Evolutionary conservation across 169 alveolate species (phyloP), one percentile per base, ranked within the genome.

Genomic region (Plasmodium gaboni): DNA sequence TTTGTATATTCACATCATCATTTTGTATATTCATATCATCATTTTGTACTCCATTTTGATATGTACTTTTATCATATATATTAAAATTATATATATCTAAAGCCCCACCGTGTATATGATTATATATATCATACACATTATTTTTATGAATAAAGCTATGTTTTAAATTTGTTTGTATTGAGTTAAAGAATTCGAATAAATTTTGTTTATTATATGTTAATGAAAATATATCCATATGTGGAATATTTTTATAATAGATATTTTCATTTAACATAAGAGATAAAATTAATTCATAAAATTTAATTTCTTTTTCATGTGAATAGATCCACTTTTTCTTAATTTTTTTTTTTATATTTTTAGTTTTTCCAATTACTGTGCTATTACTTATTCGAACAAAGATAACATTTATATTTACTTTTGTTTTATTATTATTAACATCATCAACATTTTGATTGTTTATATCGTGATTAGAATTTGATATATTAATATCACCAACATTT

Each of bases 251-350:
- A 59, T 94, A 94, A 72, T 88, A 73, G 7, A 92, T 73, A 13
- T 89, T 92, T 65, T 87, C 89, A 57, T 92, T 89, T 19, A 94
- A 24, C 67, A 94, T 91, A 53, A 94, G 93, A 2, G 93, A 70
- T 90, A 94, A 70, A 61, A 92, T 88, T 48, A 92, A 87, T 70
- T 94, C 96, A 63, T 94, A 90, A 89, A 88, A 94, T 60, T 92
- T 86, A 38, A 92, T 88, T 80, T 94, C 95, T 94, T 94, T 94
- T 50, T 92, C 96, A 50, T 94, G 96, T 15, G 93, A 89, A 57
- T 91, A 93, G 51, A 89, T 92, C 91, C 91, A 83, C 24, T 80
- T 88, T 42, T 90, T 80, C 46, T 92, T 88, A 63, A 91, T 92
- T 51, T 92, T 87, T 71, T 76, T 63, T 26, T 89, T 85, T 19